These are phyloP conservation scores for Cryptosporidium baileyi DNA, from an alignment of 169 alveolate genomes.

Conservation along the genomic window DNA sequence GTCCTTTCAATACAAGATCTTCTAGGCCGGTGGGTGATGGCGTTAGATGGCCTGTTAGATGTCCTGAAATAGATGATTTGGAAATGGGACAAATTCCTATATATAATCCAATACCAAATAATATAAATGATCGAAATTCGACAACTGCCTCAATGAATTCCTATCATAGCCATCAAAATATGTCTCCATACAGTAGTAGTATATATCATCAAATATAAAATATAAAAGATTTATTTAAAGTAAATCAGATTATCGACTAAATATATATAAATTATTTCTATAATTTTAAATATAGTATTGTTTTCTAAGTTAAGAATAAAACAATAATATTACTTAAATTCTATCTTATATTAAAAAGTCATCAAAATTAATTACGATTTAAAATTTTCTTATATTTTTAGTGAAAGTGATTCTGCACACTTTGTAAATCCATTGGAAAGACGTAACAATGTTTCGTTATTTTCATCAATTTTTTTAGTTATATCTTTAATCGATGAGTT, in stretches of 20 bases:
- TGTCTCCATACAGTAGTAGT: constrained; percentile 14
- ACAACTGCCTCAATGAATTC: not conserved
- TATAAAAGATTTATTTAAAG: not conserved
- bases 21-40: constrained; percentile 90
- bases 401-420: constrained; percentile 33
- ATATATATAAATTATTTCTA: not conserved
- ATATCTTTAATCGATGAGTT: not conserved
- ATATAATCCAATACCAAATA: not conserved
- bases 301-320: not conserved
- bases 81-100: constrained; percentile 64
- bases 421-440: constrained; percentile 32
- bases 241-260: not conserved
- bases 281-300: not conserved
- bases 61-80: constrained; percentile 64
- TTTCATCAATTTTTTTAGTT: constrained; percentile 21
- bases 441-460: constrained; percentile 19
- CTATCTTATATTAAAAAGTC: not conserved
- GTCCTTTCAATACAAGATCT: constrained; percentile 84
- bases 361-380: not conserved
- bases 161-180: constrained; percentile 5
- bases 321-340: not conserved
- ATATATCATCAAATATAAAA: constrained; percentile 16
- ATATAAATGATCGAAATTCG: constrained; percentile 1
- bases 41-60: constrained; percentile 84
- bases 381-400: not conserved